Evolutionary conservation across 2,329 filamentous ascomycete species (phyloP).

Genomic region (Plenodomus lindquistii): DNA sequence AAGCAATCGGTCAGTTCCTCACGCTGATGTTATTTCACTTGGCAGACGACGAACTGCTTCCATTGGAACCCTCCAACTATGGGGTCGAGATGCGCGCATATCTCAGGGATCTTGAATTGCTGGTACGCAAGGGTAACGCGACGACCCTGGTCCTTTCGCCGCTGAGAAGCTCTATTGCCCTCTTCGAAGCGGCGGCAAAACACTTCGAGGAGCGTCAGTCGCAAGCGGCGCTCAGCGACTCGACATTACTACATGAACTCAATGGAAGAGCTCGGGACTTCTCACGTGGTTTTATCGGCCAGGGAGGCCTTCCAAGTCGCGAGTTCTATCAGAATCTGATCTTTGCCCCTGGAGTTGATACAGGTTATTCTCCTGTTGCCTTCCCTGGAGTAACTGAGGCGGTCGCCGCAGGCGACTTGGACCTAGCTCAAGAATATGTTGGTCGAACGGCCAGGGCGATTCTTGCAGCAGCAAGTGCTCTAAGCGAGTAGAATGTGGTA

Average conservation of each 20-base stretch:
- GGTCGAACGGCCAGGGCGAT: conserved; percentile 34
- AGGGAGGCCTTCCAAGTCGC: conserved; percentile 49
- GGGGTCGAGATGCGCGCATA: conserved; percentile 42
- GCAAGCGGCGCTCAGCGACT: conserved; percentile 29
- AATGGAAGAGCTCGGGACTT: conserved; percentile 51
- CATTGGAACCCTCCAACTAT: conserved; percentile 45
- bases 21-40: conserved; percentile 48
- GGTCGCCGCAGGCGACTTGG: conserved; percentile 27
- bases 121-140: conserved; percentile 7
- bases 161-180: conserved; percentile 38
- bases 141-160: background rate
- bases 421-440: conserved; percentile 32
- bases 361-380: conserved; percentile 40
- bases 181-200: conserved; percentile 34
- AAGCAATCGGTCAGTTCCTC: conserved; percentile 53
- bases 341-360: conserved; percentile 51
- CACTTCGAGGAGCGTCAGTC: conserved; percentile 32
- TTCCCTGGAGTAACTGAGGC: conserved; percentile 41
- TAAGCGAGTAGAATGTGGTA: conserved; percentile 22
- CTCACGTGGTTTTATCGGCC: conserved; percentile 49
- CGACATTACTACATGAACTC: conserved; percentile 28
- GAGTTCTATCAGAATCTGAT: conserved; percentile 52
- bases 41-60: conserved; percentile 42
- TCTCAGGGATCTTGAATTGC: conserved; percentile 33
- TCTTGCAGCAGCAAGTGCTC: conserved; percentile 32